phyloP scores from a whole-genome alignment of 495 filamentous ascomycete genomes.

The Letharia columbiana region DNA sequence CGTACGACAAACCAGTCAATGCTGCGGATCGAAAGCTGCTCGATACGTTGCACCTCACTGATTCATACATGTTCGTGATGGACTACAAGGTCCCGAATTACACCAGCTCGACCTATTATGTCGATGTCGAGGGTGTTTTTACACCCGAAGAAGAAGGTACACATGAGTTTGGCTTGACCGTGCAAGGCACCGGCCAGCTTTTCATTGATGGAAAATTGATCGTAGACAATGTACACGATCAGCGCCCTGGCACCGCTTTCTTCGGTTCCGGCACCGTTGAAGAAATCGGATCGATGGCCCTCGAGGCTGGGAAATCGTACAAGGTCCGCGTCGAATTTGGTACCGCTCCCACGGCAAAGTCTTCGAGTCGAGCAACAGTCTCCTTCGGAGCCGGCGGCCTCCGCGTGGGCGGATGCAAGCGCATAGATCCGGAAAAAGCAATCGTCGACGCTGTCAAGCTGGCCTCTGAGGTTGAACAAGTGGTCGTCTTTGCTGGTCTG shows the following conservation, averaged over 20 bases:
- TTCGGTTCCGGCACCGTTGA: constrained; percentile 54
- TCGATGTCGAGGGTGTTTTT: constrained; percentile 52
- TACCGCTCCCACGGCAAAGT: constrained; percentile 52
- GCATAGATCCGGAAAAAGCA: constrained; percentile 57
- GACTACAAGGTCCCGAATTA: constrained; percentile 56
- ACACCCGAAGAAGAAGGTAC: constrained; percentile 53
- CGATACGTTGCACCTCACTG: constrained; percentile 47
- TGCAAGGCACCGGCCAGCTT: constrained; percentile 63
- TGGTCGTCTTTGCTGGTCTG: constrained; percentile 70
- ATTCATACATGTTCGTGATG: constrained; percentile 50
- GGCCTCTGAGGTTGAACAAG: constrained; percentile 59
- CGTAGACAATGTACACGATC: constrained; percentile 58
- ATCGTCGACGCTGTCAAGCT: constrained; percentile 53
- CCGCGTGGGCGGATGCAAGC: constrained; percentile 66
- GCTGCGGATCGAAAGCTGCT: constrained; percentile 38
- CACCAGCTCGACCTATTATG: constrained; percentile 48
- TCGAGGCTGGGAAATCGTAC: constrained; percentile 54
- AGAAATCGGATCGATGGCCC: constrained; percentile 45
- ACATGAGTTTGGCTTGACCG: constrained; percentile 70
- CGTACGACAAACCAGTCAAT: constrained; percentile 49
- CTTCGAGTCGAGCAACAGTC: constrained; percentile 43
- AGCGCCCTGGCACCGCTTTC: constrained; percentile 53
- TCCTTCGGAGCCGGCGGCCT: constrained; percentile 62
- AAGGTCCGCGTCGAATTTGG: constrained; percentile 56
- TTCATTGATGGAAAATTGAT: constrained; percentile 60